Base-by-base conservation (phyloP, 257 asterid species). In the Nicotiana obtusifolia region DNA sequence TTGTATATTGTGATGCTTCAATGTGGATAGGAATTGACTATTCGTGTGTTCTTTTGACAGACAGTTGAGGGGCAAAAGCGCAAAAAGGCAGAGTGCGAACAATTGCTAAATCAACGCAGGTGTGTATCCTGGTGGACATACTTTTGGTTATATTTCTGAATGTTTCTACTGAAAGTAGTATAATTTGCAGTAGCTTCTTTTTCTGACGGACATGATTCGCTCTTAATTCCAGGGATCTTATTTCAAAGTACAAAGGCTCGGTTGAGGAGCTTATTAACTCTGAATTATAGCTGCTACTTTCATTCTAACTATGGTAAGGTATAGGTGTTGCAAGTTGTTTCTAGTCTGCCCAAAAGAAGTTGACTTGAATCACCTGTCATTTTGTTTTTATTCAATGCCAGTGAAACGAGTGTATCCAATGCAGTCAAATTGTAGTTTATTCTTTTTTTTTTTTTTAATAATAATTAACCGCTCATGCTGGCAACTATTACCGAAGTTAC, bases 41-140 rank as follows among this genome's bases (percentile, higher is more conserved):
- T 4, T 71, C 33, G 26, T 67, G 22, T 71, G 82, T 76, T 82
- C 79, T 84, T 8, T 77, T 64, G 53, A 56, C 91, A 95, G 99
- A 91, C 96, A 16, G 94, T 94, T 81, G 97, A 90, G 87, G 97
- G 89, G 62, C 99, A 94, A 83, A 95, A 91, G 81, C 90, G 60
- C 64, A 90, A 80, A 85, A 86, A 90, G 82, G 94, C 87, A 89
- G 97, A 91, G 84, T 84, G 91, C 26, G 91, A 89, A 76, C 89
- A 87, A 80, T 77, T 91, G 77, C 81, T 91, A 82, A 85, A 85
- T 64, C 91, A 90, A 61, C 87, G 98, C 81, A 93, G 98, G 97
- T 92, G 59, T 83, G 85, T 35, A 49, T 56, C 20, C 10, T 49
- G 11, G 56, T 60, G 35, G 30, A 10, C 20, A 57, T 44, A 41